Conservation (phyloP, 2,329 filamentous ascomycete species). For the Podosphaera fusca region DNA sequence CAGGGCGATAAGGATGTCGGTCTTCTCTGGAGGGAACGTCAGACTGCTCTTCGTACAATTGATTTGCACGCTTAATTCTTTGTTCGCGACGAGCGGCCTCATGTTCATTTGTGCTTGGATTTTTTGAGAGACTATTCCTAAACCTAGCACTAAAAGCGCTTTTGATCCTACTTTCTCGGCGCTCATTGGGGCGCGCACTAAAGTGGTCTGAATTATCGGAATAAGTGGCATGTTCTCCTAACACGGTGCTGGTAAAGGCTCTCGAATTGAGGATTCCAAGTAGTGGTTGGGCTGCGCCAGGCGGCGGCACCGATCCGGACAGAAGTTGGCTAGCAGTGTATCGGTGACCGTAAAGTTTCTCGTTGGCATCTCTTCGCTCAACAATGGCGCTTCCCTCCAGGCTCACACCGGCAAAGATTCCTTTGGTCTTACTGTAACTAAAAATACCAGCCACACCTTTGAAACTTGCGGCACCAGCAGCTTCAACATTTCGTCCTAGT, state of each 20-base stretch:
- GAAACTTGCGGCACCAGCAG: constrained; percentile 76
- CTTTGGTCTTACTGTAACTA: constrained; percentile 95
- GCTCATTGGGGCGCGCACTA: constrained; percentile 55
- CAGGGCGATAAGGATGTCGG: no score
- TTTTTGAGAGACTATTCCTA: constrained; percentile 20
- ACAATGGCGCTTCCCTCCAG: constrained; percentile 84
- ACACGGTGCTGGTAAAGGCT: constrained; percentile 46
- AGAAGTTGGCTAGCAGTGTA: constrained; percentile 67
- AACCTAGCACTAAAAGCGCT: constrained; percentile 46
- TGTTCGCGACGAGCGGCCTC: neutral
- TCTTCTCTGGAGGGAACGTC: neutral
- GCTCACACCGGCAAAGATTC: constrained; percentile 84
- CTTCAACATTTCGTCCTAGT: constrained; percentile 83
- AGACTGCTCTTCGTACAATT: neutral
- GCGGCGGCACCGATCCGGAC: constrained; percentile 51
- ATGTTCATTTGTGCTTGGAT: neutral
- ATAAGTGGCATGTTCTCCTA: constrained; percentile 48
- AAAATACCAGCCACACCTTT: constrained; percentile 82
- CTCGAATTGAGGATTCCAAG: constrained; percentile 69
- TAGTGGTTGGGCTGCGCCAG: constrained; percentile 62
- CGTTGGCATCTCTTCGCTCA: constrained; percentile 87
- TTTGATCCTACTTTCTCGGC: constrained; percentile 59
- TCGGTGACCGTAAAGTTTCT: constrained; percentile 75
- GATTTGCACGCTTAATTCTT: neutral
- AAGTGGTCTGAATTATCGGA: constrained; percentile 87